Conservation (phyloP, 2,329 filamentous ascomycete genomes). For the Stylonectria norvegica region DNA sequence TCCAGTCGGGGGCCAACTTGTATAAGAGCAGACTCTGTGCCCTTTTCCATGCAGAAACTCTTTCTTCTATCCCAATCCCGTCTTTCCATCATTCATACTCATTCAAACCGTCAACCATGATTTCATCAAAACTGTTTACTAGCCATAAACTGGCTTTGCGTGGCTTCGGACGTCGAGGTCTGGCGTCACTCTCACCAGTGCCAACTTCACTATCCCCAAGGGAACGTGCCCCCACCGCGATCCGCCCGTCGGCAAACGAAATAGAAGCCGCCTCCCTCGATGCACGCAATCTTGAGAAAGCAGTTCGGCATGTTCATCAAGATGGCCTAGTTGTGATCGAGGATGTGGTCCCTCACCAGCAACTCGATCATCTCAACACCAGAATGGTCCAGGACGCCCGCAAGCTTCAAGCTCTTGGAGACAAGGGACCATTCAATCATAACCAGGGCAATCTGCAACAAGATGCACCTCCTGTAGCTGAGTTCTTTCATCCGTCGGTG, state of each 20-base stretch:
- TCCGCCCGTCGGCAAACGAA: constrained; percentile 41
- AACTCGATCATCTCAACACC: constrained; percentile 53
- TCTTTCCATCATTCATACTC: not conserved
- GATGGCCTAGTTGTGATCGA: constrained; percentile 58
- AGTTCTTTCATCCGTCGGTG: constrained; percentile 48
- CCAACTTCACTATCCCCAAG: too few relatives aligned
- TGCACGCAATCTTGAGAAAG: constrained; percentile 52
- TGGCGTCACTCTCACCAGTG: too few relatives aligned
- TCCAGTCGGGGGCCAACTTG: not conserved
- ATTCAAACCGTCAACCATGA: too few relatives aligned
- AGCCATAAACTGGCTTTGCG: too few relatives aligned
- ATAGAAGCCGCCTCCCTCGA: constrained; percentile 36
- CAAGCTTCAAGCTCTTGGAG: constrained; percentile 46
- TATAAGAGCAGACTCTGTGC: too few relatives aligned
- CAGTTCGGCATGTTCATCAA: constrained; percentile 47
- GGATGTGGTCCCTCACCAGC: constrained; percentile 46
- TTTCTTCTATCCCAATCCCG: too few relatives aligned
- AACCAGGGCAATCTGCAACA: constrained; percentile 62
- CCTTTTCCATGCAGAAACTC: too few relatives aligned
- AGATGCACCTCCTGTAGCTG: constrained; percentile 50
- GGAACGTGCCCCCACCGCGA: constrained; percentile 18
- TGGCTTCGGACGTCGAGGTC: too few relatives aligned
- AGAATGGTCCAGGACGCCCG: constrained; percentile 59
- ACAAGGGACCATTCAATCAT: constrained; percentile 59
- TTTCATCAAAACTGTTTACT: too few relatives aligned